Base-by-base conservation (phyloP, 371 early-diverging fungal species). In the Fennellomyces sp. region DNA sequence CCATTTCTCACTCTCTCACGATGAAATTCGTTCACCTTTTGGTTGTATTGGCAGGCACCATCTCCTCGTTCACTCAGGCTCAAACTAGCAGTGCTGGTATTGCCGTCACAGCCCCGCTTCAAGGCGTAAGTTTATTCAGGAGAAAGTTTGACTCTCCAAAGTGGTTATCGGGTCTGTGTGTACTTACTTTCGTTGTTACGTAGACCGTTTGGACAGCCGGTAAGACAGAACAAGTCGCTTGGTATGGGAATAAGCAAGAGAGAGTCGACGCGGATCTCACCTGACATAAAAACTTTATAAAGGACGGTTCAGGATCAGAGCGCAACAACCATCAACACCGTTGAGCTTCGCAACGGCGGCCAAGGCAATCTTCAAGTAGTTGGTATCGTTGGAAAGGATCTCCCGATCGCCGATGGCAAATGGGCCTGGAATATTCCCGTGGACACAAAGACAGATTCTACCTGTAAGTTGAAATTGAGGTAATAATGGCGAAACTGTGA, bases 341-440 rank as follows among this genome's bases (percentile, higher is more conserved):
- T 75, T 35, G 65, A 69, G 33, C 63, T 75, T 52, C 64, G 69
- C 53, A 61, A 61, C 19, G 76, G 76, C 38, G 39, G 52, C 31
- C 70, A 72, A 33, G 51, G 61, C 29, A 66, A 64, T 47, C 63
- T 75, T 35, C 58, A 65, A 12, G 41, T 51, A 17, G 48, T 56
- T 57, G 55, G 50, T 3, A 27, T 27, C 15, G 35, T 55, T 41
- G 58, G 55, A 33, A 27, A 49, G 19, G 33, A 52, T 29, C 52
- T 70, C 52, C 63, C 64, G 27, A 60, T 69, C 19, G 15, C 42
- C 13, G 35, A 19, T 13, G 51, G 61, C 39, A 31, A 53, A 38
- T 75, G 66, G 42, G 25, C 27, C n/a, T 75, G 76, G 76, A 63
- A 69, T 38, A 63, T 75, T 23, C 76, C 76, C 19, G 21, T 57